phyloP scores from a whole-genome alignment of 73 alveolate genomes.

The Tetrahymena elliotti region DNA sequence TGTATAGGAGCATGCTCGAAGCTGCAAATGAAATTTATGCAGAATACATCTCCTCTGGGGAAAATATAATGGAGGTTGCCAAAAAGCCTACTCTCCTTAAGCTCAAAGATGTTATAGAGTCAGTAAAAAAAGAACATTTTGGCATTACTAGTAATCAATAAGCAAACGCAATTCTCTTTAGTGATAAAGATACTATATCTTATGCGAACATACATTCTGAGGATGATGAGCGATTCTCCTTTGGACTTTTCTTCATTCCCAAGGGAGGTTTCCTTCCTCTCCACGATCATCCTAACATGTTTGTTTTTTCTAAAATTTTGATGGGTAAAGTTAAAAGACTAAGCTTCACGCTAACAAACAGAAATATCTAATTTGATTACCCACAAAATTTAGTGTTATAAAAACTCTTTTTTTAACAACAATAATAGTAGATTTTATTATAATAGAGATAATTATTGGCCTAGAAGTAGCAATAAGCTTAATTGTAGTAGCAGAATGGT shows the following conservation, averaged over 20 bases:
- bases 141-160: background rate
- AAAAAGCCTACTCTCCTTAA: background rate
- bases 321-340: slow-evolving; percentile 28
- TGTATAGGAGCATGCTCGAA: slow-evolving; percentile 1
- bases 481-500: background rate
- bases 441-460: background rate
- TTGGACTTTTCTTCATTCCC: slow-evolving; percentile 28
- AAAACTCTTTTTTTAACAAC: background rate
- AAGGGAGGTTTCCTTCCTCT: slow-evolving; percentile 43
- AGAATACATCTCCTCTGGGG: background rate
- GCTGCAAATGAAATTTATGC: background rate
- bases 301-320: slow-evolving; percentile 41
- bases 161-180: background rate
- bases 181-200: background rate
- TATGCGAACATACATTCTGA: background rate
- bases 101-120: background rate
- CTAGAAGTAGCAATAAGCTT: background rate
- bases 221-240: background rate
- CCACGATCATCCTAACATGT: slow-evolving; percentile 54
- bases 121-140: background rate
- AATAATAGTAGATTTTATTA: background rate
- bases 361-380: background rate
- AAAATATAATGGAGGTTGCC: background rate
- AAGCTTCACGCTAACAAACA: background rate
- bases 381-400: background rate